A percentile compares a stretch with the other conserved stretches of the same genome.
These are phyloP conservation scores for Diaporthe sp. DNA, from an alignment of 2,329 filamentous ascomycete species.

Conservation along the genomic window DNA sequence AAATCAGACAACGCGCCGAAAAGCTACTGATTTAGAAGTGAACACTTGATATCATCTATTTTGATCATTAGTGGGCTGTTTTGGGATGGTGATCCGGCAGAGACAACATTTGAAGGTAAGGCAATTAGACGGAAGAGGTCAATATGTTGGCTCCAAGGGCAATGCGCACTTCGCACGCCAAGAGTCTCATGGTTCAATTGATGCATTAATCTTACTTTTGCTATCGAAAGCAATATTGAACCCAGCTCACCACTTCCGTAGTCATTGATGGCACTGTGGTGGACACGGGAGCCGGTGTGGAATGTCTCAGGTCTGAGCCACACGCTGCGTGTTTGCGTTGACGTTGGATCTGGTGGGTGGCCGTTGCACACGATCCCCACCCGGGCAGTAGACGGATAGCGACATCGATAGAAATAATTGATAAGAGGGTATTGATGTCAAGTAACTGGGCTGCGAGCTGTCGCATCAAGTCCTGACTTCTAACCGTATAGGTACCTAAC, in stretches of 20 bases:
- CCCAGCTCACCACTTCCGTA: background rate
- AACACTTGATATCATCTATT: too few species aligned
- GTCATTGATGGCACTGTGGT: background rate
- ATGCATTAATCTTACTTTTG: background rate
- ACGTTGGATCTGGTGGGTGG: background rate
- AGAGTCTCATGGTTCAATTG: background rate
- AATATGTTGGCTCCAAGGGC: too few species aligned
- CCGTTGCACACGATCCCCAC: background rate
- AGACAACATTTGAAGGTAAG: too few species aligned
- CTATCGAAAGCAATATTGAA: background rate
- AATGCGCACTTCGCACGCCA: background rate
- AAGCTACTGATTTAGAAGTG: too few species aligned
- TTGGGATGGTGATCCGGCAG: too few species aligned
- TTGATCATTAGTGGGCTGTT: too few species aligned
- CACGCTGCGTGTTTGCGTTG: background rate
- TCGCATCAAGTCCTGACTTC: background rate
- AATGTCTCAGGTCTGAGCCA: background rate
- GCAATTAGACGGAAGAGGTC: too few species aligned
- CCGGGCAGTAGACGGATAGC: background rate
- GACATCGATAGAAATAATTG: background rate
- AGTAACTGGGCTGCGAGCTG: background rate
- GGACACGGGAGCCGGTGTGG: background rate
- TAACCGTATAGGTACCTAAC: background rate
- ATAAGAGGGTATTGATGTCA: background rate
- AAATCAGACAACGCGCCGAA: too few species aligned